A percentile compares a stretch with the other conserved stretches of the same genome.
These are phyloP conservation scores for Persicaria maculosa DNA, from an alignment of 148 eudicot genomes.

Conservation along the genomic window DNA sequence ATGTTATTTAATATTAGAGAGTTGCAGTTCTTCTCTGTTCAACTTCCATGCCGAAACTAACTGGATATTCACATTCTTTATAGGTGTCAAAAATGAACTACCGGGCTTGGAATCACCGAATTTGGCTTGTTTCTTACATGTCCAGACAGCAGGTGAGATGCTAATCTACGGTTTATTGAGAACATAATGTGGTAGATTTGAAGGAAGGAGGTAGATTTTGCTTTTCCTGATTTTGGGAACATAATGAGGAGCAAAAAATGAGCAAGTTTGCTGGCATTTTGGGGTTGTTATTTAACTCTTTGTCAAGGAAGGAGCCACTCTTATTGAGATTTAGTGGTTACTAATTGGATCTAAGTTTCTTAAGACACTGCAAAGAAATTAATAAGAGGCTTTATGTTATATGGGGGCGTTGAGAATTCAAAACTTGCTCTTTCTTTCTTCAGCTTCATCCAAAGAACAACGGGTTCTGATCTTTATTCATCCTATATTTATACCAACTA, in stretches of 20 bases:
- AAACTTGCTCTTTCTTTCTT: neutral
- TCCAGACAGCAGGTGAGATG: constrained; percentile 48
- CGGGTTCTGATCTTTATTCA: neutral
- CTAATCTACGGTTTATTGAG: neutral
- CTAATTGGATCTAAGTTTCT: neutral
- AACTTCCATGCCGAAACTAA: neutral
- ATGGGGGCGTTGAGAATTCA: neutral
- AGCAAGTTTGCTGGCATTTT: neutral
- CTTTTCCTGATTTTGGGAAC: neutral
- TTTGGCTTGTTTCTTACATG: constrained; percentile 78
- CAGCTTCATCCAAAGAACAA: neutral
- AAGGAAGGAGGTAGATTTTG: neutral
- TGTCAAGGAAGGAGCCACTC: neutral
- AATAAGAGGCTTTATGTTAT: neutral
- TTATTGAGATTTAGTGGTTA: neutral
- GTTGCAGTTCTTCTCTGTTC: too few species aligned
- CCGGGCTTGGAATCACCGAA: constrained; percentile 88
- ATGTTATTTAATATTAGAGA: too few species aligned
- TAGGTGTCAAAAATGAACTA: constrained; percentile 93
- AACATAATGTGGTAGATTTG: neutral
- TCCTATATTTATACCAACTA: neutral
- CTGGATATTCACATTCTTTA: constrained; percentile 14
- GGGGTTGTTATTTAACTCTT: neutral
- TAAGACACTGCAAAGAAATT: neutral
- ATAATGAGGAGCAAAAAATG: neutral